A percentile compares a stretch with the other conserved stretches of the same genome.
Conservation (phyloP, 768 basidiomycete genomes). For the Suillus hirtellus region DNA sequence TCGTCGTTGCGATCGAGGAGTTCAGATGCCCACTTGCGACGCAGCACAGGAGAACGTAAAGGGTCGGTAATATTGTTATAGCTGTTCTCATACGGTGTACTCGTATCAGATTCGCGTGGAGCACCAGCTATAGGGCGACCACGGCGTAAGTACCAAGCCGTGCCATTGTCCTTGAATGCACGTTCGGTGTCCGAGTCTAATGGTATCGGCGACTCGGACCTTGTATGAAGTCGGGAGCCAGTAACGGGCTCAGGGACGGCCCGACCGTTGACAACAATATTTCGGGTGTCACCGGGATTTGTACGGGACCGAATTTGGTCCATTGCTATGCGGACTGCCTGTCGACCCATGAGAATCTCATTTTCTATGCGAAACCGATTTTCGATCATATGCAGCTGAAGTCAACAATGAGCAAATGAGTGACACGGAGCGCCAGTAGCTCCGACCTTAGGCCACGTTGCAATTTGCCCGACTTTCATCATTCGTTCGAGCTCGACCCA, state of each 20-base stretch:
- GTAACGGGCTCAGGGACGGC: constrained; percentile 25
- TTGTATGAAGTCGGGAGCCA: constrained; percentile 18
- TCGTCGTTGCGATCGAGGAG: constrained; percentile 34
- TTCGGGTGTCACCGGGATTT: constrained; percentile 26
- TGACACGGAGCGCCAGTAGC: not conserved
- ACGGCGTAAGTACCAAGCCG: constrained; percentile 55
- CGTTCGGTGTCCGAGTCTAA: constrained; percentile 81
- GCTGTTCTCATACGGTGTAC: constrained; percentile 33
- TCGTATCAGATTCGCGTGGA: constrained; percentile 32
- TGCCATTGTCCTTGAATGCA: constrained; percentile 57
- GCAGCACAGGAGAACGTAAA: constrained; percentile 41
- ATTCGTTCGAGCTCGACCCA: constrained; percentile 78
- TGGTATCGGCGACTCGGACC: constrained; percentile 56
- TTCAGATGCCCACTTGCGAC: constrained; percentile 50
- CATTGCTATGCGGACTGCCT: constrained; percentile 59
- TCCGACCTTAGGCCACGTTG: constrained; percentile 95
- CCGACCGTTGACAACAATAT: constrained; percentile 23
- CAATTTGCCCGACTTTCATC: constrained; percentile 83
- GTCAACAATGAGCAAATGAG: not conserved
- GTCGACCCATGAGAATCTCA: constrained; percentile 78
- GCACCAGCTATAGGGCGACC: constrained; percentile 35
- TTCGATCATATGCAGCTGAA: constrained; percentile 88
- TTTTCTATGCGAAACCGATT: constrained; percentile 87
- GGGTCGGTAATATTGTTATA: constrained; percentile 36
- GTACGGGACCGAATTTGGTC: constrained; percentile 36